These are phyloP conservation scores for Aphanomyces euteiches DNA, from an alignment of 352 stramenopile species.

Conservation along the genomic window DNA sequence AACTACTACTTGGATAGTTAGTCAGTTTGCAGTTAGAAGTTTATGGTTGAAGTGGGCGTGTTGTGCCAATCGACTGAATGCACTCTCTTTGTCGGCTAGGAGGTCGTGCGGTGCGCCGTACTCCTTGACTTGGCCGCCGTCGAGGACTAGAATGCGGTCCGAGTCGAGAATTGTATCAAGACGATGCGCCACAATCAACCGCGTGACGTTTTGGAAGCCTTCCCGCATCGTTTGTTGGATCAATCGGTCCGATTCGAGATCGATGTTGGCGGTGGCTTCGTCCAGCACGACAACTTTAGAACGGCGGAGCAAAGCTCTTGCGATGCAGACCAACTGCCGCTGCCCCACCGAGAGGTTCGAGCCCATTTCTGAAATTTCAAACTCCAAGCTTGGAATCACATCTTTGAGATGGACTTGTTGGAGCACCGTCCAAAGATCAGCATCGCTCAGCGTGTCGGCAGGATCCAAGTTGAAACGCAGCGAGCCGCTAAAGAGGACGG, in stretches of 20 bases:
- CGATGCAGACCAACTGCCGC: conserved; percentile 89
- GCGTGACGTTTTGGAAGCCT: conserved; percentile 60
- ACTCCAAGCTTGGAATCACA: conserved; percentile 30
- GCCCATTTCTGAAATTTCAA: conserved; percentile 45
- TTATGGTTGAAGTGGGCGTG: conserved; percentile 2
- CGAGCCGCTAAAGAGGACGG: conserved; percentile 28
- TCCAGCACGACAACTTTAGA: conserved; percentile 56
- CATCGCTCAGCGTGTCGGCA: conserved; percentile 12
- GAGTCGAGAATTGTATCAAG: no score
- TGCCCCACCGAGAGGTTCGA: conserved; percentile 76
- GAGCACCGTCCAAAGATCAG: conserved; percentile 31
- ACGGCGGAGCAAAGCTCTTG: conserved; percentile 78
- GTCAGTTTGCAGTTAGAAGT: no score
- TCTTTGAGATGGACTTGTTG: conserved; percentile 43
- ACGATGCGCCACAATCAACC: conserved; percentile 62
- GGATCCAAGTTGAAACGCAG: conserved; percentile 32
- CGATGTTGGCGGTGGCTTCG: conserved; percentile 43
- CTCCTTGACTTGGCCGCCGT: not conserved
- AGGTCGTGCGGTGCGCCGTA: not conserved
- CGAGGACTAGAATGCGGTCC: conserved; percentile 43
- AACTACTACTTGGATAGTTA: no score
- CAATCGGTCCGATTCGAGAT: conserved; percentile 65
- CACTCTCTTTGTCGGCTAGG: not conserved
- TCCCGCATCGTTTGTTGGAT: conserved; percentile 63
- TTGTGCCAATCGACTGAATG: not conserved